phyloP scores from a whole-genome alignment of 805 yeast genomes.

The Lachancea thermotolerans region DNA sequence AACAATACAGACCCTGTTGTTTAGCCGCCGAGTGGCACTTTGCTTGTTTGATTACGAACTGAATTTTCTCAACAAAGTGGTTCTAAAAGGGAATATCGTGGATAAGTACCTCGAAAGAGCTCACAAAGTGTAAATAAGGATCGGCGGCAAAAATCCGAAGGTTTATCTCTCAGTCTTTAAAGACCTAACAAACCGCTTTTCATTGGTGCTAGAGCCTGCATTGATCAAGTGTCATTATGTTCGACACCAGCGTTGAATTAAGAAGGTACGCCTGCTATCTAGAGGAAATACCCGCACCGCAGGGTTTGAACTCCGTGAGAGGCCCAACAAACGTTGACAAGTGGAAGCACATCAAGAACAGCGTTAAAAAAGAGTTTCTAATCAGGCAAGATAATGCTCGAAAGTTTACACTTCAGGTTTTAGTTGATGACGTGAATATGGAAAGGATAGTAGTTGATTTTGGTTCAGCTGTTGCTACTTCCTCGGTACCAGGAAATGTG shows the following conservation, averaged over 20 bases:
- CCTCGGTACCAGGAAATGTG: background rate
- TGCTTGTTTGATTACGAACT: no score
- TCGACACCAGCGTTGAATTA: background rate
- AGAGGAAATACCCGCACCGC: constrained; percentile 16
- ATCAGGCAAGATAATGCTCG: background rate
- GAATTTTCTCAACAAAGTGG: no score
- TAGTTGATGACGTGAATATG: background rate
- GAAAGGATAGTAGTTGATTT: background rate
- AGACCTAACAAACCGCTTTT: no score
- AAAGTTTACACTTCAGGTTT: background rate
- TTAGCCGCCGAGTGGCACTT: no score
- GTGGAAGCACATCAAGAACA: constrained; percentile 19
- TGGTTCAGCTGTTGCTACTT: background rate
- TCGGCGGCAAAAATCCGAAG: background rate
- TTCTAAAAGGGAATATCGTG: no score
- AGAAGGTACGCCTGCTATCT: constrained; percentile 17
- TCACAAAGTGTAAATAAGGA: background rate
- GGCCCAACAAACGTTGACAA: constrained; percentile 11
- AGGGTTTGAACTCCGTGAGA: constrained; percentile 17
- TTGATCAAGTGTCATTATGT: background rate
- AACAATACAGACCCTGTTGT: background rate
- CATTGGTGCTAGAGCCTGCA: background rate
- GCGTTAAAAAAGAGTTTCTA: constrained; percentile 4
- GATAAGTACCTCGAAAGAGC: no score
- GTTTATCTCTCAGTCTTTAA: background rate